Base-by-base conservation (phyloP, 768 basidiomycete species). In the Podaxis sp. region DNA sequence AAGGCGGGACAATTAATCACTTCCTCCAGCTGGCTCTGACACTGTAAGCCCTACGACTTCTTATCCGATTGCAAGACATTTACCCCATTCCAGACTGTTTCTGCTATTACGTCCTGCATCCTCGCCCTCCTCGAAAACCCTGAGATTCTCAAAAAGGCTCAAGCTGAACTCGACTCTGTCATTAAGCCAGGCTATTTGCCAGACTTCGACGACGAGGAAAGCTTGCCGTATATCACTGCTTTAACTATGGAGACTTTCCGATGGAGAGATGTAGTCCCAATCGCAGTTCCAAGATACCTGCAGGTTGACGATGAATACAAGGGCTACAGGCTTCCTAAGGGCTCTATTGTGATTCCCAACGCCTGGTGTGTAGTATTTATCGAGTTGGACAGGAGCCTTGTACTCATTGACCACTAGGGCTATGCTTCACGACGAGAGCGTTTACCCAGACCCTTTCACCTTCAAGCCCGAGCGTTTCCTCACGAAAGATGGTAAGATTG, bases 381-480 rank as follows among this genome's bases (percentile, higher is more conserved):
- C 1, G 9, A 7, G 6, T 3, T 23, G 3, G 13, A 1, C 4
- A 21, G 13, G 7, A 23, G 47, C 18, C 18, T 14, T 7, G 44
- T 3, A 37, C n/a, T 35, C 42, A 38, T 36, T 7, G 25, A 11
- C 59, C 35, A 6, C 4, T 16, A 79, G 79, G 79, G 73, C 74
- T 1, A 73, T 81, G 55, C 71, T 75, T 2, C 76, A 74, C 53
- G 70, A 82, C 38, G 73, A 75, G 51, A 55, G 62, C 6, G 66
- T 67, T 27, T 79, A 76, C 62, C 74, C 75, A 1, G 75, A 80
- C 47, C 77, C 79, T 14, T 70, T 70, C 50, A 63, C 51, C 1
- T 80, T 81, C 65, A 74, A 72, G 25, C 79, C 79, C 4, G 79
- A 79, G 27, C 75, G 78, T 6, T 79, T 75, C 61, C 63, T 75